Base-by-base conservation (phyloP, 495 filamentous ascomycete genomes). In the Penicillium macrosclerotiorum region DNA sequence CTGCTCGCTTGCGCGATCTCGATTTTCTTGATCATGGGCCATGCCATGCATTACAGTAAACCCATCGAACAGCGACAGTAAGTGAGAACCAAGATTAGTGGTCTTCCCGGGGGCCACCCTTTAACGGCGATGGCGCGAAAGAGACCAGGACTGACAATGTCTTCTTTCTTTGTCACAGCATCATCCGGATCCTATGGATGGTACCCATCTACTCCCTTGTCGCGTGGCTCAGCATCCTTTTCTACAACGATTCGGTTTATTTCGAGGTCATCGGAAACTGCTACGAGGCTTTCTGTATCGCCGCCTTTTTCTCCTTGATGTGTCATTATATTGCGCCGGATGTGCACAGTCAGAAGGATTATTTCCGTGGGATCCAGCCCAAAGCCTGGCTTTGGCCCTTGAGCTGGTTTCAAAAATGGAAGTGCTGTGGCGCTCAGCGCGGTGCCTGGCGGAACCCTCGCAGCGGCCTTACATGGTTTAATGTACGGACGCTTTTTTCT, bases 381-480 rank as follows among this genome's bases (percentile, higher is more conserved):
- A 79, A 78, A 55, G 70, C 73, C 17, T 96, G 90, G 90, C 75
- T 94, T 7, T 83, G 75, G 78, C 89, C 90, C 3, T 47, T 93
- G 18, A 61, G 31, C 25, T 72, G 67, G 80, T 71, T 88, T 42
- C 78, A 84, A 47, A 80, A 76, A 42, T 86, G 82, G 51, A 79
- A 74, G 42, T 86, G 81, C 47, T 84, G 81, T 45, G 82, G 84
- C 12, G 82, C 83, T 3, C 52, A 83, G 19, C 76, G 75, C 32
- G 85, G 86, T 3, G 69, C 76, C 6, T 86, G 86, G 77, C 76
- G 88, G 49, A 84, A 74, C 23, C 90, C 90, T 7, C 75, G 78
- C 47, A 95, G 84, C 65, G 90, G 90, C 1, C 70, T 96, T 68
- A 96, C 90, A 2, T 93, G 90, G 90, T 96, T 95, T 64, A 96